phyloP scores from a whole-genome alignment of 2,329 filamentous ascomycete species.

The Myotisia sp. region DNA sequence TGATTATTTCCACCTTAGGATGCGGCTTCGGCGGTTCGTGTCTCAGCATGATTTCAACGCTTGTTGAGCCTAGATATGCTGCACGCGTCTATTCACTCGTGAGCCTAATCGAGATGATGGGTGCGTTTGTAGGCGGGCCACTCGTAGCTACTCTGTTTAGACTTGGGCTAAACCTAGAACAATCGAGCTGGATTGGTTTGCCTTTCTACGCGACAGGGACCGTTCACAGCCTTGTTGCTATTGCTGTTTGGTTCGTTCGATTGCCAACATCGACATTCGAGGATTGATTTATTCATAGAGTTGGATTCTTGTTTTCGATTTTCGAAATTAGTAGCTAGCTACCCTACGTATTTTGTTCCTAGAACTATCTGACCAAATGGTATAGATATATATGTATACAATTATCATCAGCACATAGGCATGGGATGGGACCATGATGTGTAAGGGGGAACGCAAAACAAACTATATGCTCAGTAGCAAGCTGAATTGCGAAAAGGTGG shows the following conservation, averaged over 20 bases:
- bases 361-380: no score
- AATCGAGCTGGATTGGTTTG: conserved; percentile 32
- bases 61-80: conserved; percentile 35
- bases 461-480: no score
- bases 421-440: no score
- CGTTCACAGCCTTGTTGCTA: conserved; percentile 16
- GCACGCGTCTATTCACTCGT: conserved; percentile 38
- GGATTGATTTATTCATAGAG: background rate
- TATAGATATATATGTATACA: no score
- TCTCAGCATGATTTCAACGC: conserved; percentile 34
- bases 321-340: no score
- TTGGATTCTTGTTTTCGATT: background rate
- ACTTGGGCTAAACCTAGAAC: conserved; percentile 33
- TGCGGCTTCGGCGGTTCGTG: conserved; percentile 35
- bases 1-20: conserved; percentile 36
- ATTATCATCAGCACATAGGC: no score
- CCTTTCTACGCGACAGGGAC: conserved; percentile 31
- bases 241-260: conserved; percentile 8
- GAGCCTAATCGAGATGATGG: conserved; percentile 35
- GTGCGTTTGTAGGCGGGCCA: conserved; percentile 35
- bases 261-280: conserved; percentile 2
- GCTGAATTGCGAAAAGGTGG: no score
- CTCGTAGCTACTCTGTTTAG: conserved; percentile 34
- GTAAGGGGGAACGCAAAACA: no score
- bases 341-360: no score